phyloP scores from a whole-genome alignment of 2,329 filamentous ascomycete species.

The Diaporthe velutina region DNA sequence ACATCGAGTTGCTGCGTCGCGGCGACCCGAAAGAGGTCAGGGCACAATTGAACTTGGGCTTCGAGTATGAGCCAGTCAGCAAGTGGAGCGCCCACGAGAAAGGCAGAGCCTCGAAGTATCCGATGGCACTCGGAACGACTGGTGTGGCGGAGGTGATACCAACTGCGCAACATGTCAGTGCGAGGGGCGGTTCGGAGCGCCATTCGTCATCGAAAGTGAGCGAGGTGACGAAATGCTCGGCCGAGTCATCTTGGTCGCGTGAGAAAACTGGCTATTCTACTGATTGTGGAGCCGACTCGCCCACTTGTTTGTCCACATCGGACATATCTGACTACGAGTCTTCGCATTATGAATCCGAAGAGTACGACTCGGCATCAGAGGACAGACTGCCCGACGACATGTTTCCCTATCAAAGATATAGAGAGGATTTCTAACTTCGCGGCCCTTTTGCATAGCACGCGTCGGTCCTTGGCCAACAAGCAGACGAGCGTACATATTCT shows the following conservation, averaged over 20 bases:
- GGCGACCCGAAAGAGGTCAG: background rate
- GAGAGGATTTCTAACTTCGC: too few relatives aligned
- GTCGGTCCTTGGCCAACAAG: background rate
- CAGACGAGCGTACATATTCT: background rate
- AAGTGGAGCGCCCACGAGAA: background rate
- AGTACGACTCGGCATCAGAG: background rate
- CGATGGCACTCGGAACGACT: background rate
- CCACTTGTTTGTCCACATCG: background rate
- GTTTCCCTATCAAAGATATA: background rate
- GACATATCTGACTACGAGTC: background rate
- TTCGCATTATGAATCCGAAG: background rate
- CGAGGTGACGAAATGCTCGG: background rate
- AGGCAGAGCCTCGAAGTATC: background rate
- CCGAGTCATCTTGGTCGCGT: too few relatives aligned
- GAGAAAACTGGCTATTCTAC: background rate
- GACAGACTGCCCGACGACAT: background rate
- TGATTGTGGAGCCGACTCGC: background rate
- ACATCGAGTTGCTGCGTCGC: background rate
- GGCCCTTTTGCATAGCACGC: too few relatives aligned
- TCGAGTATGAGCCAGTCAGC: background rate
- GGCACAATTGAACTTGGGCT: background rate
- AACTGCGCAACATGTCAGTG: fast-evolving
- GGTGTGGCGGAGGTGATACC: too few relatives aligned
- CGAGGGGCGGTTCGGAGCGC: too few relatives aligned
- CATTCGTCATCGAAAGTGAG: background rate